phyloP scores from a whole-genome alignment of 805 yeast genomes.

The Candida nitratophila region DNA sequence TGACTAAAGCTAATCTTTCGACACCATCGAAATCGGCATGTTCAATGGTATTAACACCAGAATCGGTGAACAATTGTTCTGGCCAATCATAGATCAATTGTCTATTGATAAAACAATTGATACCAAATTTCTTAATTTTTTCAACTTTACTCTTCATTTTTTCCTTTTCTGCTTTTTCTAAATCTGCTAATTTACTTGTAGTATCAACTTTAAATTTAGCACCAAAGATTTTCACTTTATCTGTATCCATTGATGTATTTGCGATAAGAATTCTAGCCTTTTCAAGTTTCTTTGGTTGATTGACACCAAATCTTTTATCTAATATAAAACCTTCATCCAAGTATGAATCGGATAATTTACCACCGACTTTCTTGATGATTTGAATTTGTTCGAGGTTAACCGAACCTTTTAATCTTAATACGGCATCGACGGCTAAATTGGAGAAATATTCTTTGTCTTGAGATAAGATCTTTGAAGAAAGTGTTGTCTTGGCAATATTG shows the following conservation, averaged over 20 bases:
- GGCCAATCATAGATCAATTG: slow-evolving; percentile 98
- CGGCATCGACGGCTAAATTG: slow-evolving; percentile 88
- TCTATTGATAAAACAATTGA: slow-evolving; percentile 88
- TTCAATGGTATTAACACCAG: slow-evolving; percentile 85
- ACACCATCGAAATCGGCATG: slow-evolving; percentile 99
- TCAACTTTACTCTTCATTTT: slow-evolving; percentile 89
- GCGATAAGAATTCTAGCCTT: slow-evolving; percentile 88
- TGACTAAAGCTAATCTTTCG: slow-evolving; percentile 90
- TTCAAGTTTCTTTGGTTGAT: slow-evolving; percentile 80
- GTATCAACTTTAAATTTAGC: slow-evolving; percentile 96
- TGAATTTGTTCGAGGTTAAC: slow-evolving; percentile 90
- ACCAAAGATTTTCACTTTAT: slow-evolving; percentile 94
- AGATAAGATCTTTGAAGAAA: slow-evolving; percentile 88
- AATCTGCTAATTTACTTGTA: slow-evolving; percentile 87
- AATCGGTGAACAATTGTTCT: slow-evolving; percentile 86
- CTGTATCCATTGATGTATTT: slow-evolving; percentile 94
- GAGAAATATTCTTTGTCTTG: slow-evolving; percentile 92
- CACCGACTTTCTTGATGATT: slow-evolving; percentile 89
- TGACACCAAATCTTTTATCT: slow-evolving; percentile 87
- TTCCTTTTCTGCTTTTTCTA: slow-evolving; percentile 88
- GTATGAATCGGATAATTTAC: slow-evolving; percentile 83
- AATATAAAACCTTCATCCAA: slow-evolving; percentile 94
- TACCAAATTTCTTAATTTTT: slow-evolving; percentile 73
- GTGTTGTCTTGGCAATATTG: slow-evolving; percentile 86
- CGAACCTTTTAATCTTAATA: slow-evolving; percentile 77